Conservation (phyloP, 305 asterid species). For the Fraxinus xanthoxyloides region DNA sequence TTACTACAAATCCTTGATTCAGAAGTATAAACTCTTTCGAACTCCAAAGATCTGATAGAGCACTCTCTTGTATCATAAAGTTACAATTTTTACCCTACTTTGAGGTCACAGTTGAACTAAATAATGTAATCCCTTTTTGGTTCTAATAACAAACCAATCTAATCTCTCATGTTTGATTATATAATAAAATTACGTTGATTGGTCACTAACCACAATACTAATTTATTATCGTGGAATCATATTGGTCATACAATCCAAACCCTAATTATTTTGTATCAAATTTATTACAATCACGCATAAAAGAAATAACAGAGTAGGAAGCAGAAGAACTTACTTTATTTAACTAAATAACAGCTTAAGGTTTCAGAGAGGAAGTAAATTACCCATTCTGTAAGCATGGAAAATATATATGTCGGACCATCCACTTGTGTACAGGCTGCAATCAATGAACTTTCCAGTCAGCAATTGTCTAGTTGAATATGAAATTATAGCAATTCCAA, state of each 20-base stretch:
- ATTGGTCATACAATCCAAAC: no score
- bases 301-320: background rate
- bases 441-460: slow-evolving; percentile 24
- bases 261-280: no score
- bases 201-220: background rate
- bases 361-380: slow-evolving; percentile 16
- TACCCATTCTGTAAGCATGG: slow-evolving; percentile 85
- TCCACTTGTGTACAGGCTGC: slow-evolving; percentile 99
- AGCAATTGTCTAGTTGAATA: slow-evolving; percentile 8
- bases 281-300: background rate
- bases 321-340: background rate
- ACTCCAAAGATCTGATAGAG: slow-evolving; percentile 3
- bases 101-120: background rate
- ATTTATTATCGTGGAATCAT: background rate
- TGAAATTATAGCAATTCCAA: background rate
- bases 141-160: background rate
- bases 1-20: background rate
- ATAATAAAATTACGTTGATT: background rate
- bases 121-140: background rate
- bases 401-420: slow-evolving; percentile 88
- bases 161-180: background rate
- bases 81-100: background rate
- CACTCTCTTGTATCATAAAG: background rate
- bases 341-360: slow-evolving; percentile 9
- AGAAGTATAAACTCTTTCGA: background rate